These are phyloP conservation scores for Triticum aestivum DNA, from an alignment of 176 grass and related monocot species.

Conservation along the genomic window DNA sequence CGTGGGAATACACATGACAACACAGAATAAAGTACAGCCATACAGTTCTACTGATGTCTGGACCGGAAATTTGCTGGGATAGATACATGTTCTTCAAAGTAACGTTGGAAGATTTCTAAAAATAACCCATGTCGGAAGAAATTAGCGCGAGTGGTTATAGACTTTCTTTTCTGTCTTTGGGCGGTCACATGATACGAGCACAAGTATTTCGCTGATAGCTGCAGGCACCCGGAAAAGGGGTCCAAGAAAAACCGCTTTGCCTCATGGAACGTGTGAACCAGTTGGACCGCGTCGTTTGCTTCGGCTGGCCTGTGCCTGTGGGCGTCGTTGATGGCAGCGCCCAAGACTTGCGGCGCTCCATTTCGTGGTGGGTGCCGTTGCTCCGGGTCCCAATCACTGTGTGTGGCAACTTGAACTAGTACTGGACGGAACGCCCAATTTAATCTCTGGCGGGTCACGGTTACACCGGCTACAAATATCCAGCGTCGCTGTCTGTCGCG, in stretches of 20 bases:
- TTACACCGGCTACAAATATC: slow-evolving; percentile 5
- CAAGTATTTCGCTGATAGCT: background rate
- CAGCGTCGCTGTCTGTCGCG: background rate
- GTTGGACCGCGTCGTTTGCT: background rate
- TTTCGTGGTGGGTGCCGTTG: background rate
- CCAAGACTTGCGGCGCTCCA: background rate
- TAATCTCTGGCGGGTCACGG: background rate
- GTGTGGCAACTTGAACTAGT: background rate
- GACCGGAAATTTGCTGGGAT: too few species aligned
- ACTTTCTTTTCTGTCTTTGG: background rate
- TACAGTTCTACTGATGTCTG: too few species aligned
- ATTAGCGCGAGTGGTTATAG: background rate
- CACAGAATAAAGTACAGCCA: background rate
- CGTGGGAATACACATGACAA: background rate
- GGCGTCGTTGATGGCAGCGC: background rate
- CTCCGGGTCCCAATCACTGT: background rate
- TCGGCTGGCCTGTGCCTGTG: background rate
- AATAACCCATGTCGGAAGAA: background rate
- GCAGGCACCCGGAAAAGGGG: background rate
- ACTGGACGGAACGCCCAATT: background rate
- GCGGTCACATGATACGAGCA: background rate
- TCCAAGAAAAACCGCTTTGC: background rate
- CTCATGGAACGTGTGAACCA: slow-evolving; percentile 34
- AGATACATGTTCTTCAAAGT: background rate
- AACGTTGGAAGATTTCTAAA: background rate